Conservation (phyloP, 352 stramenopile genomes). For the Globisporangium paddicum region DNA sequence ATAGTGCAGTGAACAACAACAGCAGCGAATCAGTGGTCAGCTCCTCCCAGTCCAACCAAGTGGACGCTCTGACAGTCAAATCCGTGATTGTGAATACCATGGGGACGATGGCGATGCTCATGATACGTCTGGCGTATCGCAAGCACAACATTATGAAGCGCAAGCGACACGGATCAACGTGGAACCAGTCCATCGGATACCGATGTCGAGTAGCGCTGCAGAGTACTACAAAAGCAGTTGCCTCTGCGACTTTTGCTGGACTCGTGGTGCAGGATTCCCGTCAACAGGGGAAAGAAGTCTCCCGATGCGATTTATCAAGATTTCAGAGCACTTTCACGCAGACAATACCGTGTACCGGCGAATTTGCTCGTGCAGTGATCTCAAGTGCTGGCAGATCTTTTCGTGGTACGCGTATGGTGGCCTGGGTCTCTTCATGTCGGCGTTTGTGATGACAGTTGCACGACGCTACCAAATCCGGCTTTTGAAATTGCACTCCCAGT, state of each 20-base stretch:
- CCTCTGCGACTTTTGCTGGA: too few relatives aligned
- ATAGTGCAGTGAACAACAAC: too few relatives aligned
- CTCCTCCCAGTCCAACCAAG: not conserved
- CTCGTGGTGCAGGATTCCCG: too few relatives aligned
- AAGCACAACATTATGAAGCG: slow-evolving; percentile 5
- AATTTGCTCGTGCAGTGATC: not conserved
- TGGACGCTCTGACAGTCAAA: not conserved
- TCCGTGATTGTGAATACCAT: not conserved
- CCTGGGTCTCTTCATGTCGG: not conserved
- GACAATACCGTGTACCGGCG: not conserved
- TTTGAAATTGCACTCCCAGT: not conserved
- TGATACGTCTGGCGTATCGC: not conserved
- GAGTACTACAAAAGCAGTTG: too few relatives aligned
- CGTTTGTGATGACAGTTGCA: not conserved
- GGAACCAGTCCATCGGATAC: slow-evolving; percentile 4
- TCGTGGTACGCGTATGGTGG: not conserved
- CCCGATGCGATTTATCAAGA: slow-evolving; percentile 8
- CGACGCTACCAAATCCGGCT: not conserved
- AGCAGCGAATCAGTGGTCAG: too few relatives aligned
- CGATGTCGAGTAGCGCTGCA: not conserved
- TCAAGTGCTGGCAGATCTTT: not conserved
- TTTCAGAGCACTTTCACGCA: not conserved
- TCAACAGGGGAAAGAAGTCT: too few relatives aligned
- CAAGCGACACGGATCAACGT: not conserved
- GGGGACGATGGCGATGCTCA: not conserved